phyloP scores from a whole-genome alignment of 441 rosid genomes.

The Eutrema salsugineum region DNA sequence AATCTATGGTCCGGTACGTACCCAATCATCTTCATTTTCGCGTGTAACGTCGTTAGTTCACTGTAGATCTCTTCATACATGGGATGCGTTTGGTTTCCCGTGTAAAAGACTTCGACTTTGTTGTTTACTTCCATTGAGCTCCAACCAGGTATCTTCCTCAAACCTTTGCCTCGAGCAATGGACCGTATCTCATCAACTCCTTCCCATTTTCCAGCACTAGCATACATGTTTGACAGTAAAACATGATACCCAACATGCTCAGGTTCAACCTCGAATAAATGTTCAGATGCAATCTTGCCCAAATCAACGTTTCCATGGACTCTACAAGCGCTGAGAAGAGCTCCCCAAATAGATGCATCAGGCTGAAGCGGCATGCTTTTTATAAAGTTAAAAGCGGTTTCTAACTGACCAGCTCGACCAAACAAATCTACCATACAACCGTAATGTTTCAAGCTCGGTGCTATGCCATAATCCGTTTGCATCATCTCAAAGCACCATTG shows the following conservation, averaged over 20 bases:
- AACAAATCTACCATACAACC: constrained; percentile 8
- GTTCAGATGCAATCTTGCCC: not conserved
- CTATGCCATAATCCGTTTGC: not conserved
- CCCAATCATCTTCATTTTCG: constrained; percentile 5
- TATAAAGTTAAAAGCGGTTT: not conserved
- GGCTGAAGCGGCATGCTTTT: not conserved
- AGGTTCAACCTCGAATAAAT: not conserved
- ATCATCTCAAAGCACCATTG: not conserved
- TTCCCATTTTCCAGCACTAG: constrained; percentile 14
- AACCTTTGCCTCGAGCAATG: not conserved
- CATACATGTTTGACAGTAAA: not conserved
- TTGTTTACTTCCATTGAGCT: not conserved
- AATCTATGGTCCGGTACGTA: not conserved
- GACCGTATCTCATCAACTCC: not conserved
- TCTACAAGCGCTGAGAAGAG: constrained; percentile 6
- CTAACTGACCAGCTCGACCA: not conserved
- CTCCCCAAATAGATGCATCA: constrained; percentile 6
- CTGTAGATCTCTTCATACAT: not conserved
- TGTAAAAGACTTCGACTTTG: not conserved
- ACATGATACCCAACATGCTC: not conserved
- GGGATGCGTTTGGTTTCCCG: not conserved
- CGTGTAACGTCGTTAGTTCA: not conserved
- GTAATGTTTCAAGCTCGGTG: not conserved
- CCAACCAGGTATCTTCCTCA: not conserved
- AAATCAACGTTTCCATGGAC: not conserved